Evolutionary conservation across 2,329 filamentous ascomycete genomes (phyloP).

Genomic region (Colletotrichum sp.): DNA sequence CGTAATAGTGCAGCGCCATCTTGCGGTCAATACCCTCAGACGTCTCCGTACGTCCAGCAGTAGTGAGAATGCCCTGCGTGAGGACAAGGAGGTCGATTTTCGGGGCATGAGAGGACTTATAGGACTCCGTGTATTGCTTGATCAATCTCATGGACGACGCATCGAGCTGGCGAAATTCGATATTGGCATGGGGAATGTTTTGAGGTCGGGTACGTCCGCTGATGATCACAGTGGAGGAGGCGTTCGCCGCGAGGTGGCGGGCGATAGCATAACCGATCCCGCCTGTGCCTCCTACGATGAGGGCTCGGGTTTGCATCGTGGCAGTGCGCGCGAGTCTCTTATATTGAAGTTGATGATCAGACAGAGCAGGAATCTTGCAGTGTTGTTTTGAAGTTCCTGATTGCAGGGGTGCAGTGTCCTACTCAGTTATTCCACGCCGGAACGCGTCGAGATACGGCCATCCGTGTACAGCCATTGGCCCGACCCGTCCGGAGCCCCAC

Average conservation of each 20-base stretch:
- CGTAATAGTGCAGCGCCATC: slow-evolving; percentile 51
- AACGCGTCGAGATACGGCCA: too few relatives aligned
- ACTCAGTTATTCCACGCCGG: too few relatives aligned
- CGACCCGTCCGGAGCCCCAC: too few relatives aligned
- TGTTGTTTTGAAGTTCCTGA: fast-evolving
- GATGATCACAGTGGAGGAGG: slow-evolving; percentile 33
- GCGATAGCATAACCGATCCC: slow-evolving; percentile 41
- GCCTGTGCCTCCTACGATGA: slow-evolving; percentile 39
- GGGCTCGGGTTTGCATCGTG: background rate
- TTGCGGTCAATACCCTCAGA: slow-evolving; percentile 49
- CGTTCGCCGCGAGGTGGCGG: slow-evolving; percentile 30
- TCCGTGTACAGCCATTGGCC: too few relatives aligned
- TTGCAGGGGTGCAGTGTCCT: background rate
- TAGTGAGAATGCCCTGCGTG: slow-evolving; percentile 41
- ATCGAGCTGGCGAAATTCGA: slow-evolving; percentile 35
- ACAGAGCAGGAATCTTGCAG: fast-evolving
- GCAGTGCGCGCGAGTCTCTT: background rate
- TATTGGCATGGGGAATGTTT: slow-evolving; percentile 33
- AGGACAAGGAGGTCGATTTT: slow-evolving; percentile 43
- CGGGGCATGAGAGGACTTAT: slow-evolving; percentile 27
- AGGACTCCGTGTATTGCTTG: slow-evolving; percentile 33
- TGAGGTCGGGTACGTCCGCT: slow-evolving; percentile 35
- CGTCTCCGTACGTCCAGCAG: slow-evolving; percentile 41
- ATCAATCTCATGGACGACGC: slow-evolving; percentile 37
- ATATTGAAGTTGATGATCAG: fast-evolving